Evolutionary conservation across 2,329 filamentous ascomycete genomes (phyloP).

Genomic region (Botrytis galanthina): DNA sequence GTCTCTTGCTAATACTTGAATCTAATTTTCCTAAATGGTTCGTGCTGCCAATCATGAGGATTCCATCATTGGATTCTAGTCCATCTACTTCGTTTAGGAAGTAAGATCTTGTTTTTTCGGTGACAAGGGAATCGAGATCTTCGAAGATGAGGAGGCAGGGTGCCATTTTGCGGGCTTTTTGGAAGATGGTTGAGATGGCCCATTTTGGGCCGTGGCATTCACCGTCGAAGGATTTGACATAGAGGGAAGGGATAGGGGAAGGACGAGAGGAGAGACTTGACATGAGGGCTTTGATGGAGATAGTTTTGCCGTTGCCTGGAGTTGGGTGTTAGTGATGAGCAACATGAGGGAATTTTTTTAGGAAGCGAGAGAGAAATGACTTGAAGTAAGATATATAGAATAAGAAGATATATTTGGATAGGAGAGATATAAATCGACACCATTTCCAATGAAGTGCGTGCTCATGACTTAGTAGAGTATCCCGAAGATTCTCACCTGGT

Average conservation of each 20-base stretch:
- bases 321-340: not conserved
- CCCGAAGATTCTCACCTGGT: constrained; percentile 37
- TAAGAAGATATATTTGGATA: not conserved
- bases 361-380: not conserved
- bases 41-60: constrained; percentile 66
- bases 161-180: constrained; percentile 57
- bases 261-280: constrained; percentile 54
- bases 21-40: constrained; percentile 66
- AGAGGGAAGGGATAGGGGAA: constrained; percentile 56
- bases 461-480: not conserved
- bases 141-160: constrained; percentile 72
- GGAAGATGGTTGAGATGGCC: constrained; percentile 53
- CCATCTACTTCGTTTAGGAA: constrained; percentile 74
- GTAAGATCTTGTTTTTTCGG: constrained; percentile 59
- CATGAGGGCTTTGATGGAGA: constrained; percentile 70
- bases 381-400: not conserved
- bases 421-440: not conserved
- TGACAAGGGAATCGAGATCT: constrained; percentile 66
- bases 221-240: constrained; percentile 54
- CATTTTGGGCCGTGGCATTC: constrained; percentile 53
- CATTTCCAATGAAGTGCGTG: not conserved
- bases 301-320: constrained; percentile 65
- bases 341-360: no score
- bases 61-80: constrained; percentile 66
- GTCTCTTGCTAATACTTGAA: constrained; percentile 63